Evolutionary conservation across 2,329 filamentous ascomycete species (phyloP).

Genomic region (Talaromyces rugulosus): DNA sequence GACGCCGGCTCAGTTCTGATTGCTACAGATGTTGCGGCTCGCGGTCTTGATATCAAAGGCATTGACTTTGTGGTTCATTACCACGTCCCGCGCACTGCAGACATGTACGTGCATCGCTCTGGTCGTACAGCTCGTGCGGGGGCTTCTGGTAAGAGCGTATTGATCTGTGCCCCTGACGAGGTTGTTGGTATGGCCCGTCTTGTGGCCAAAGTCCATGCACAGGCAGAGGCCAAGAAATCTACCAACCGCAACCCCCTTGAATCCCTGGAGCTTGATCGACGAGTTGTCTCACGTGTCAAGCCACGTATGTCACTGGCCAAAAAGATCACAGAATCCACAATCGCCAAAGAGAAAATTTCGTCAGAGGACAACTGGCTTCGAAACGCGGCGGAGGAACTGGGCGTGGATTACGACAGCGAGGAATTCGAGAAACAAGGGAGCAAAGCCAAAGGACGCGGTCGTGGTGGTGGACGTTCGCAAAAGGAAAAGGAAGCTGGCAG

Average conservation of each 20-base stretch:
- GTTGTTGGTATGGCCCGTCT: slow-evolving; percentile 78
- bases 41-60: slow-evolving; percentile 86
- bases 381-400: slow-evolving; percentile 82
- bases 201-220: slow-evolving; percentile 79
- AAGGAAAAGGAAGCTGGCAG: slow-evolving; percentile 67
- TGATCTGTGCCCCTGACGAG: slow-evolving; percentile 89
- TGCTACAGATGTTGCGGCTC: slow-evolving; percentile 88
- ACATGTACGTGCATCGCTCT: slow-evolving; percentile 92
- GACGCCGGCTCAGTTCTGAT: slow-evolving; percentile 67
- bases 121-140: slow-evolving; percentile 87
- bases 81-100: slow-evolving; percentile 84
- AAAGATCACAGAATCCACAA: slow-evolving; percentile 72
- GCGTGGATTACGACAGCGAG: slow-evolving; percentile 88
- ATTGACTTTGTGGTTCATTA: slow-evolving; percentile 93
- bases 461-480: slow-evolving; percentile 68
- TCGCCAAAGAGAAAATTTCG: slow-evolving; percentile 82
- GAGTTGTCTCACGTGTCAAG: slow-evolving; percentile 70
- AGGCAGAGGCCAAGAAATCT: slow-evolving; percentile 48
- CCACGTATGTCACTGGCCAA: slow-evolving; percentile 78
- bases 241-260: slow-evolving; percentile 54
- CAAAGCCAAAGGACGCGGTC: slow-evolving; percentile 63
- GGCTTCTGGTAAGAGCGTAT: slow-evolving; percentile 71
- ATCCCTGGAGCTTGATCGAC: slow-evolving; percentile 77
- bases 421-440: slow-evolving; percentile 67
- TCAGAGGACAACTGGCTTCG: slow-evolving; percentile 82